phyloP scores from a whole-genome alignment of 2,329 filamentous ascomycete genomes.

The Botrytis cinerea region DNA sequence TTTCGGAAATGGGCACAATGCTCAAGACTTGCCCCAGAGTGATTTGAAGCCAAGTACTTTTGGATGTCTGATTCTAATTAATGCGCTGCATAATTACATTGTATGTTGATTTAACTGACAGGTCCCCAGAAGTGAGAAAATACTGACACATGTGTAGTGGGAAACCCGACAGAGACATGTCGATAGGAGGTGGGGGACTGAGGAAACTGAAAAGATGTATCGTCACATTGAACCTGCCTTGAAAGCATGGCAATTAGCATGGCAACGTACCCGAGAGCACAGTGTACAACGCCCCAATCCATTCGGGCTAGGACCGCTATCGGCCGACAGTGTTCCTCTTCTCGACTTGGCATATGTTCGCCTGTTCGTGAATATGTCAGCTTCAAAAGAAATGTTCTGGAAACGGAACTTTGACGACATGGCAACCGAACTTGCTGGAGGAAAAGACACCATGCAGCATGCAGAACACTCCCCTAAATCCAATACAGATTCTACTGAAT shows the following conservation, averaged over 20 bases:
- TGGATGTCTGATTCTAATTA: constrained; percentile 87
- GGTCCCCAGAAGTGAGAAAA: too few relatives aligned
- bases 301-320: constrained; percentile 77
- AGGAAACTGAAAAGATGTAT: constrained; percentile 95
- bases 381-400: constrained; percentile 93
- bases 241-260: constrained; percentile 91
- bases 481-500: constrained; percentile 44
- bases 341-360: constrained; percentile 90
- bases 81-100: constrained; percentile 95
- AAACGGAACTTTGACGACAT: constrained; percentile 90
- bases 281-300: constrained; percentile 83
- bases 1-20: constrained; percentile 50
- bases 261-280: constrained; percentile 83
- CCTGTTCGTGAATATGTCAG: constrained; percentile 88
- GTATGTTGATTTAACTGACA: neutral
- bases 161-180: constrained; percentile 90
- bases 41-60: constrained; percentile 84
- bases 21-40: constrained; percentile 55
- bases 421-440: constrained; percentile 80
- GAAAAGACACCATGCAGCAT: constrained; percentile 73
- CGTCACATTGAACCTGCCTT: constrained; percentile 91
- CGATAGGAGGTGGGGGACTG: constrained; percentile 83
- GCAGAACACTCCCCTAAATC: constrained; percentile 60
- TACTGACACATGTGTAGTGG: constrained; percentile 53
- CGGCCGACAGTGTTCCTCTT: constrained; percentile 86